These are phyloP conservation scores for Nepenthes mirabilis DNA, from an alignment of 148 eudicot species.

Conservation along the genomic window DNA sequence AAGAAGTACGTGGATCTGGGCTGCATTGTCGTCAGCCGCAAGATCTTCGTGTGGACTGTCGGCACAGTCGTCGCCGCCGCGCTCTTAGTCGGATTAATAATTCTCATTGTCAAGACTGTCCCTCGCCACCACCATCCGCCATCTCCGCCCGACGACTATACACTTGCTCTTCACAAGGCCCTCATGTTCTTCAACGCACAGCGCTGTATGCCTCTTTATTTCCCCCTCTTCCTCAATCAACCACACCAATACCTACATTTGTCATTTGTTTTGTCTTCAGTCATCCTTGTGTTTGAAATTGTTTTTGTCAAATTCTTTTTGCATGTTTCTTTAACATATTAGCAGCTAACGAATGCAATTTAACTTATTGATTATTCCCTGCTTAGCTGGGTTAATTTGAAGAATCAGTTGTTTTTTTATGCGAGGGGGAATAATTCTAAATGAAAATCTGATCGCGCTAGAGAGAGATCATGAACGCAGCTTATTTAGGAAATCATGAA, in stretches of 20 bases:
- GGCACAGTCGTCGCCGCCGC: slow-evolving; percentile 53
- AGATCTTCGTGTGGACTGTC: slow-evolving; percentile 71
- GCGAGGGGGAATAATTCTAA: too few relatives aligned
- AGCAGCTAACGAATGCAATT: not conserved
- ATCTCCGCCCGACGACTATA: slow-evolving; percentile 79
- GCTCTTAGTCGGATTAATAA: slow-evolving; percentile 40
- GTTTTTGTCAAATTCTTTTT: not conserved
- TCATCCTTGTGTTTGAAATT: not conserved
- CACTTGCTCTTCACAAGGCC: slow-evolving; percentile 61
- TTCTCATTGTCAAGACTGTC: slow-evolving; percentile 54
- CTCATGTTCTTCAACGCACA: slow-evolving; percentile 98
- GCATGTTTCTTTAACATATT: not conserved
- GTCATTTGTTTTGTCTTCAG: not conserved
- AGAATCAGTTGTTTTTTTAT: too few relatives aligned
- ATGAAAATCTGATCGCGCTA: too few relatives aligned
- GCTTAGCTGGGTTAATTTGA: too few relatives aligned
- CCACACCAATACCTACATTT: not conserved
- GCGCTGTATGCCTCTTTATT: slow-evolving; percentile 32
- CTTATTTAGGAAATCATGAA: too few relatives aligned
- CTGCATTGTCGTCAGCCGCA: slow-evolving; percentile 64
- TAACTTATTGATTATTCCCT: too few relatives aligned
- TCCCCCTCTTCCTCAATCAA: not conserved
- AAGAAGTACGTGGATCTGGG: slow-evolving; percentile 96
- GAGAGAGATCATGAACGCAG: too few relatives aligned
- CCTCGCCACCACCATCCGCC: slow-evolving; percentile 41